These are phyloP conservation scores for Rhizoclosmatium globosum DNA, from an alignment of 192 early-diverging fungal genomes.

Conservation along the genomic window DNA sequence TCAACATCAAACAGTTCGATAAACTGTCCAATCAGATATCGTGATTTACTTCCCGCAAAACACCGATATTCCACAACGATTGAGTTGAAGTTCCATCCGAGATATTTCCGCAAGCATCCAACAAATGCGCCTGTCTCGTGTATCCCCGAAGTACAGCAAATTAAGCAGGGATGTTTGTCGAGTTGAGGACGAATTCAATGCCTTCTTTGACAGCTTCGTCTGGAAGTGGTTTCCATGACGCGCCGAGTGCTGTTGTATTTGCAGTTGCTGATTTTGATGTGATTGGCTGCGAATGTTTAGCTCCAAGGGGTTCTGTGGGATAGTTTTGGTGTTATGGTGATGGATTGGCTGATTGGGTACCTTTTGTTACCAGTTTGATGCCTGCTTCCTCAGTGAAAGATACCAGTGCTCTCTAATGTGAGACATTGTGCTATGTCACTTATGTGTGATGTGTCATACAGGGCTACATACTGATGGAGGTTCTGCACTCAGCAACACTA, in stretches of 20 bases:
- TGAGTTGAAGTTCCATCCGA: constrained; percentile 97
- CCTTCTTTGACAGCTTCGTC: constrained; percentile 98
- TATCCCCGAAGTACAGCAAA: constrained; percentile 95
- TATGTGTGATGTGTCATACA: too few relatives aligned
- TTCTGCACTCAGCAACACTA: constrained; percentile 85
- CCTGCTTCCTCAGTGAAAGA: constrained; percentile 1
- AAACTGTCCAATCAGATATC: constrained; percentile 92
- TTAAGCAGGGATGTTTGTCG: constrained; percentile 85
- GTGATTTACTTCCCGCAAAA: constrained; percentile 87
- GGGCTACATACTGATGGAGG: constrained; percentile 31
- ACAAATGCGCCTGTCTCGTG: constrained; percentile 94
- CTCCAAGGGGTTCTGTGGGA: constrained; percentile 41
- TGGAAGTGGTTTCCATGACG: constrained; percentile 84
- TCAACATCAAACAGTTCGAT: constrained; percentile 93
- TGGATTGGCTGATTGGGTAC: constrained; percentile 1
- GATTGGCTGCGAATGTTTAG: constrained; percentile 7
- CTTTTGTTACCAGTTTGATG: not conserved
- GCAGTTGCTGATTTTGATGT: not conserved
- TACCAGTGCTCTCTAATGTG: constrained; percentile 9
- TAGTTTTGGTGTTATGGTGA: constrained; percentile 9
- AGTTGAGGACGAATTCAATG: constrained; percentile 84
- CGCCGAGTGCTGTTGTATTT: not conserved
- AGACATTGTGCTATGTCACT: too few relatives aligned
- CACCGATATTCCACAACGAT: constrained; percentile 97
- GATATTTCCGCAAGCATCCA: constrained; percentile 91